Evolutionary conservation across 1,284 basidiomycete genomes (phyloP), one percentile per base, ranked within the genome.

Genomic region (Marasmius oreades): DNA sequence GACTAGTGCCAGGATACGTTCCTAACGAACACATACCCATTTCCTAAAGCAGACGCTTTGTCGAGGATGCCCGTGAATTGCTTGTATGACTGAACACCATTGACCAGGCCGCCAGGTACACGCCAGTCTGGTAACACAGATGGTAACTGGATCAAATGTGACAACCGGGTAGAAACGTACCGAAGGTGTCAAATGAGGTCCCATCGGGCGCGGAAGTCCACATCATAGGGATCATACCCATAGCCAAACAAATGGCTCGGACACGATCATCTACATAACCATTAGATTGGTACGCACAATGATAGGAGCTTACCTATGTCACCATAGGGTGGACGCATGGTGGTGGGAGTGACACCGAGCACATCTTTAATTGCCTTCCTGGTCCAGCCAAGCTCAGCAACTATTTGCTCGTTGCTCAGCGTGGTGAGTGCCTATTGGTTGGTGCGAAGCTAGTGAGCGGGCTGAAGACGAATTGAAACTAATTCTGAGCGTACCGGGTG

Each of bases 381-480:
- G 57, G 93, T 92, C 90, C 92, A 98, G 47, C 91, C 94, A 51
- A 98, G 80, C 73, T 98, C 95, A 23, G 94, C 94, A 20, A 98
- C 92, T 59, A 98, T 84, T 75, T 97, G 78, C 67, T 85, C 86
- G 67, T 87, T 98, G 48, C 92, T 86, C 59, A 95, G 77, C 36
- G 85, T 84, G 12, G 95, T 98, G 37, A 95, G 77, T 81, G 80
- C 88, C 87, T 60, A 34, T 16, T 1, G 18, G 5, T 16, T 46
- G 33, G 47, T 28, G 28, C 10, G 10, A 31, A 31, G 28, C 28
- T 10, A 31, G 28, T n/a, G n/a, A n/a, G n/a, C n/a, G n/a, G n/a
- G n/a, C n/a, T n/a, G n/a, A n/a, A n/a, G n/a, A n/a, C n/a, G n/a
- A n/a, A n/a, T n/a, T n/a, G n/a, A 31, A 10, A 31, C 28, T 10